These are phyloP conservation scores for Triticum dicoccoides DNA, from an alignment of 176 grass and related monocot species.

Conservation along the genomic window DNA sequence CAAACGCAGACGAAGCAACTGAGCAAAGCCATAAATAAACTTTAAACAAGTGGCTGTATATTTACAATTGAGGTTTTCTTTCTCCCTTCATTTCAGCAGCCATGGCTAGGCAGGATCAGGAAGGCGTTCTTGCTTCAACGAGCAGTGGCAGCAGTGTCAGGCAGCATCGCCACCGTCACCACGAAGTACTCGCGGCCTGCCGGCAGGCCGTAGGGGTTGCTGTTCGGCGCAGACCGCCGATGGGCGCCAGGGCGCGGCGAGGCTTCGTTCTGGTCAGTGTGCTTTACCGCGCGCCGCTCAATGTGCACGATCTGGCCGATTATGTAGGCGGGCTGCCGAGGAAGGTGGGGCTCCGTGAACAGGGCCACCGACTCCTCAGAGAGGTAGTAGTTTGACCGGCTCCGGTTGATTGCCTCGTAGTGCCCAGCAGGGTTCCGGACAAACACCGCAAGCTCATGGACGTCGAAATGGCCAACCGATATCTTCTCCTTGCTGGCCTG, in stretches of 20 bases:
- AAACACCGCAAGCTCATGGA: slow-evolving; percentile 81
- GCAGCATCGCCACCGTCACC: slow-evolving; percentile 95
- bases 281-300: slow-evolving; percentile 38
- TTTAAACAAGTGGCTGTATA: slow-evolving; percentile 35
- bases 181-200: slow-evolving; percentile 85
- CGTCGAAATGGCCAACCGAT: slow-evolving; percentile 78
- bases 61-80: slow-evolving; percentile 57
- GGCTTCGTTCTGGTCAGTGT: slow-evolving; percentile 26
- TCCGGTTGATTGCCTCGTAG: slow-evolving; percentile 81
- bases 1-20: slow-evolving; percentile 15
- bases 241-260: slow-evolving; percentile 8
- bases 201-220: slow-evolving; percentile 50
- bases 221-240: slow-evolving; percentile 41
- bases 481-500: slow-evolving; percentile 96
- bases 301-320: slow-evolving; percentile 97
- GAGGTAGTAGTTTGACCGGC: slow-evolving; percentile 76
- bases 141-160: slow-evolving; percentile 46
- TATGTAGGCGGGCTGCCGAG: slow-evolving; percentile 51
- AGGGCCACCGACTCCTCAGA: slow-evolving; percentile 90
- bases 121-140: slow-evolving; percentile 55
- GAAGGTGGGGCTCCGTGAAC: slow-evolving; percentile 66
- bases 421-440: slow-evolving; percentile 64
- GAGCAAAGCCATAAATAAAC: slow-evolving; percentile 4
- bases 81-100: slow-evolving; percentile 96
- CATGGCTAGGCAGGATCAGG: slow-evolving; percentile 78